phyloP scores from a whole-genome alignment of 139 green algal species.

The Mesotaenium endlicherianum region DNA sequence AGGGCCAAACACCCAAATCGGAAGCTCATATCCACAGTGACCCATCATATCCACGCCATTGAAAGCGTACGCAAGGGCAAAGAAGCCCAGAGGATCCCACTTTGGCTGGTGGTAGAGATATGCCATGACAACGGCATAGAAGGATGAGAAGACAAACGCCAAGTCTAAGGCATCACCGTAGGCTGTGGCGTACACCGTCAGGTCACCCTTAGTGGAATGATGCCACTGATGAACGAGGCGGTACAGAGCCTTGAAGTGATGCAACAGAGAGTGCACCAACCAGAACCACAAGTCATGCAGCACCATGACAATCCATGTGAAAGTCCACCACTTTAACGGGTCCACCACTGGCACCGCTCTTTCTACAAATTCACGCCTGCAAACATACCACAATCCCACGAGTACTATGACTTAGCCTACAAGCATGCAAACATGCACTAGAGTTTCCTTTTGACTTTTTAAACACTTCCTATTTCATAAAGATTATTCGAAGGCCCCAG shows the following conservation, averaged over 20 bases:
- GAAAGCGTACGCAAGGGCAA: background rate
- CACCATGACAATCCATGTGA: conserved; percentile 24
- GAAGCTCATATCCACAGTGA: conserved; percentile 22
- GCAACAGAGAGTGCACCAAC: conserved; percentile 29
- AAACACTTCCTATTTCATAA: too few species aligned
- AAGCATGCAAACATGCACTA: too few species aligned
- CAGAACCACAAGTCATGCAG: conserved; percentile 44
- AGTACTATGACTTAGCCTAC: too few species aligned
- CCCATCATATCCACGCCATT: conserved; percentile 18
- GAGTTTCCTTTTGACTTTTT: too few species aligned
- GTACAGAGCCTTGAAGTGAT: conserved; percentile 29
- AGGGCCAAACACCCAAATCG: conserved; percentile 12
- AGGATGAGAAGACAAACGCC: background rate
- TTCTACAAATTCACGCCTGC: background rate
- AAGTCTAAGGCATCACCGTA: conserved; percentile 15
- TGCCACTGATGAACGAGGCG: conserved; percentile 8
- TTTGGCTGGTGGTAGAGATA: background rate
- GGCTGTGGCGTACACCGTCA: background rate
- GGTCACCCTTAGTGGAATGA: conserved; percentile 2
- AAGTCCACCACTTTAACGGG: background rate
- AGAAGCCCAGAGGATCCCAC: conserved; percentile 1
- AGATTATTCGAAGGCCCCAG: background rate
- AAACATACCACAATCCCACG: background rate
- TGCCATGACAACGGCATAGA: conserved; percentile 2
- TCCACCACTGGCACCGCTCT: background rate